These are phyloP conservation scores for Citeromyces matritensis DNA, from an alignment of 805 yeast species.

Conservation along the genomic window DNA sequence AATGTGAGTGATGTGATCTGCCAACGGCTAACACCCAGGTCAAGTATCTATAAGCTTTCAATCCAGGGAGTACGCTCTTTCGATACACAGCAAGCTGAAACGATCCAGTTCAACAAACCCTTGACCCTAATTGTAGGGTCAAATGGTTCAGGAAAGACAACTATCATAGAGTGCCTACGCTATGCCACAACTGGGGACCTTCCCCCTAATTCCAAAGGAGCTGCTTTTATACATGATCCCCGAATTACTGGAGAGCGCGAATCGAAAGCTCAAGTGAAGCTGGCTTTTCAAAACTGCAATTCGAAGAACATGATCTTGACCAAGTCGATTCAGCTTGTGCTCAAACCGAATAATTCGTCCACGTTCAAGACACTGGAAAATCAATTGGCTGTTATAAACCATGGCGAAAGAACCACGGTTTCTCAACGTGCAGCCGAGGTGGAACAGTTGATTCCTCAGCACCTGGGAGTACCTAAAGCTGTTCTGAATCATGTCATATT, in stretches of 20 bases:
- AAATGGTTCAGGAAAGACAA: conserved; percentile 94
- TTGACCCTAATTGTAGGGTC: conserved; percentile 89
- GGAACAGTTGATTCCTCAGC: conserved; percentile 66
- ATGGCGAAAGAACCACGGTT: conserved; percentile 58
- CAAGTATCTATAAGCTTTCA: conserved; percentile 40
- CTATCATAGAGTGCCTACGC: conserved; percentile 85
- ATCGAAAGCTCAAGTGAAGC: conserved; percentile 80
- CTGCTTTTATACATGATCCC: conserved; percentile 94
- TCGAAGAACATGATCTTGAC: conserved; percentile 76
- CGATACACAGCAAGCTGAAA: conserved; percentile 70
- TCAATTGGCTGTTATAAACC: conserved; percentile 51
- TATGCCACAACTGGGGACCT: conserved; percentile 92
- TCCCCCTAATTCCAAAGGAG: conserved; percentile 93
- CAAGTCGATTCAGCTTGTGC: conserved; percentile 62
- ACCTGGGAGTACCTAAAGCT: conserved; percentile 79
- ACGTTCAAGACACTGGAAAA: conserved; percentile 90
- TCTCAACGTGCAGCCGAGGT: conserved; percentile 76
- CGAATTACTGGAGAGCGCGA: conserved; percentile 58
- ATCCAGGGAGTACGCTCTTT: conserved; percentile 88
- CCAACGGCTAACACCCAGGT: conserved; percentile 17
- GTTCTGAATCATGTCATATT: conserved; percentile 85
- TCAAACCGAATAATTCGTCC: conserved; percentile 37
- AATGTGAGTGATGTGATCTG: conserved; percentile 1
- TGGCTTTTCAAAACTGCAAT: conserved; percentile 65
- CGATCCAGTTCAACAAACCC: conserved; percentile 82